Evolutionary conservation across 352 stramenopile genomes (phyloP).

Genomic region (Pythium rhizo-oryzae): DNA sequence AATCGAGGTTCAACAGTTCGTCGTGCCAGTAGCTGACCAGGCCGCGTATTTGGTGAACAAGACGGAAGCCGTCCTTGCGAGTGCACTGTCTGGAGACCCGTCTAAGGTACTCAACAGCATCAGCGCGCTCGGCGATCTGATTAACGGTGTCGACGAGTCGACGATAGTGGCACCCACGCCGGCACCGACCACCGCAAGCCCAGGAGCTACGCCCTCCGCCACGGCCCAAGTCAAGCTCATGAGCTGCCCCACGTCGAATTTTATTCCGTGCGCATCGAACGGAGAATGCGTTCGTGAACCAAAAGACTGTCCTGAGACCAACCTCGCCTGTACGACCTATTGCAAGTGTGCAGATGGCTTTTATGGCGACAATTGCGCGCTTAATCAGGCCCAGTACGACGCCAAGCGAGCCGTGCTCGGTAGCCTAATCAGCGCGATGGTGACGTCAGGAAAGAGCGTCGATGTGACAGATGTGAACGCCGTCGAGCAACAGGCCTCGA

Average conservation of each 20-base stretch:
- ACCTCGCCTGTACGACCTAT: slow-evolving; percentile 51
- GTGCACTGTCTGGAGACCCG: slow-evolving; percentile 55
- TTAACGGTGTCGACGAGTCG: slow-evolving; percentile 52
- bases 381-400: slow-evolving; percentile 53
- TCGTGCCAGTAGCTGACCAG: slow-evolving; percentile 46
- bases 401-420: slow-evolving; percentile 52
- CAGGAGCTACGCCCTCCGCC: slow-evolving; percentile 27
- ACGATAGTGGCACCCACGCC: slow-evolving; percentile 22
- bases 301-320: slow-evolving; percentile 40
- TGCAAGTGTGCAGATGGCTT: slow-evolving; percentile 52
- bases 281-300: slow-evolving; percentile 56
- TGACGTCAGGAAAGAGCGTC: slow-evolving; percentile 46
- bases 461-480: slow-evolving; percentile 53
- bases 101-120: slow-evolving; percentile 65
- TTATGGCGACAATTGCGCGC: slow-evolving; percentile 63
- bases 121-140: slow-evolving; percentile 62
- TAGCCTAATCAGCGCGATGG: slow-evolving; percentile 63
- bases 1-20: slow-evolving; percentile 49
- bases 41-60: slow-evolving; percentile 61
- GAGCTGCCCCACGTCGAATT: slow-evolving; percentile 49
- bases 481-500: slow-evolving; percentile 66
- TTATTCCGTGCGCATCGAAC: slow-evolving; percentile 45
- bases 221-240: slow-evolving; percentile 39
- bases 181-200: slow-evolving; percentile 25
- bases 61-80: slow-evolving; percentile 47